Evolutionary conservation across 2,329 filamentous ascomycete genomes (phyloP), one percentile per base, ranked within the genome.

Genomic region (Claviceps digitariae): DNA sequence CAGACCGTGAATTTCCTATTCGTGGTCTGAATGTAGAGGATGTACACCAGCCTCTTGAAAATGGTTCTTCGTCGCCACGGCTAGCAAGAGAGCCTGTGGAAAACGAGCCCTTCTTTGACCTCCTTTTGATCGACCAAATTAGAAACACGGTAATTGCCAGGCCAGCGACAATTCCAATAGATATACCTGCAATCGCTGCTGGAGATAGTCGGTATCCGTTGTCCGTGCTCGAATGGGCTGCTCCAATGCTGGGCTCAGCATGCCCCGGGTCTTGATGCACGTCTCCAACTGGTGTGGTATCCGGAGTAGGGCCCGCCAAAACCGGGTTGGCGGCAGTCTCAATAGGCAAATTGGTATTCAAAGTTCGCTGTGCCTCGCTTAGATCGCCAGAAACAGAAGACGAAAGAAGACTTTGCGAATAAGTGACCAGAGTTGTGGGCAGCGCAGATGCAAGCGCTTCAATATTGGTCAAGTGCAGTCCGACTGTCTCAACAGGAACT

Each of bases 101-200:
- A 23, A 23, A 31, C 21, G n/a, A 34, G 20, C 25, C 38, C 44
- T 48, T 47, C 52, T 58, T 67, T 66, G 47, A 67, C 58, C 51
- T 63, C 56, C 45, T 69, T 69, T 57, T 74, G 69, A 71, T 72
- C 57, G 76, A 69, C 76, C 76, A 81, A 10, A 78, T 58, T 2
- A 78, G 56, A 43, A 80, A 69, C 0, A 66, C 70, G 23, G 78
- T 58, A 17, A 80, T 54, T 3, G 69, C 69, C 38, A 67, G 34
- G 17, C 57, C 65, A 0, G 73, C 70, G 1, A 77, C 61, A 4
- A 72, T 72, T 29, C 77, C 78, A 4, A 78, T 63, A 2, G 78
- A 72, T 41, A 76, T 73, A 10, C 74, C 77, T 1, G 74, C 74
- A 45, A 81, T 69, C 6, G 72, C 72, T 5, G 60, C 61, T 3